Evolutionary conservation across 768 basidiomycete species (phyloP).

Genomic region (Podaxis sp.): DNA sequence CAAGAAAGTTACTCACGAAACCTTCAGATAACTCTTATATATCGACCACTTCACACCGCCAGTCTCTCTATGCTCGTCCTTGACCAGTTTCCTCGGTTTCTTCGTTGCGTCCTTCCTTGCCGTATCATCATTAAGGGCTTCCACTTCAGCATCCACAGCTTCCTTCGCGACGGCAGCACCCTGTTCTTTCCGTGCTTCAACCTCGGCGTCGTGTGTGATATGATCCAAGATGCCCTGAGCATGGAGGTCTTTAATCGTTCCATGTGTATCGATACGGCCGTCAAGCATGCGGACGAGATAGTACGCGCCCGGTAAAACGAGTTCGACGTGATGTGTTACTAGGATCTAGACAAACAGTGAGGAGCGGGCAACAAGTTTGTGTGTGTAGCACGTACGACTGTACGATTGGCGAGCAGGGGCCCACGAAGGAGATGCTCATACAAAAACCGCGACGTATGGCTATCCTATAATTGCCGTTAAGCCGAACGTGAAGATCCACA

Average conservation of each 20-base stretch:
- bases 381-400: slow-evolving; percentile 25
- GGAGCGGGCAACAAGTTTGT: background rate
- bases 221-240: background rate
- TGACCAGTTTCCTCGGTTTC: slow-evolving; percentile 71
- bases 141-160: slow-evolving; percentile 17
- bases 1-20: slow-evolving; percentile 49
- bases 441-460: slow-evolving; percentile 33
- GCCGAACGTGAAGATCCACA: background rate
- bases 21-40: slow-evolving; percentile 68
- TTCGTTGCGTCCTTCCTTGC: slow-evolving; percentile 38
- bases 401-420: slow-evolving; percentile 31
- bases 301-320: slow-evolving; percentile 71
- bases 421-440: slow-evolving; percentile 32
- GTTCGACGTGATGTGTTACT: slow-evolving; percentile 84
- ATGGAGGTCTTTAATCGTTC: slow-evolving; percentile 59
- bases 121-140: slow-evolving; percentile 14
- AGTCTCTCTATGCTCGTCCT: slow-evolving; percentile 79
- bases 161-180: slow-evolving; percentile 11
- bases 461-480: slow-evolving; percentile 24
- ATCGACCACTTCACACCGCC: slow-evolving; percentile 82
- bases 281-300: slow-evolving; percentile 81
- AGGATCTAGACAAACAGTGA: slow-evolving; percentile 41
- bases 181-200: slow-evolving; percentile 34
- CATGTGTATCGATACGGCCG: slow-evolving; percentile 77
- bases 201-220: slow-evolving; percentile 52